Evolutionary conservation across 768 basidiomycete species (phyloP).

Genomic region (Hortiboletus campestris): DNA sequence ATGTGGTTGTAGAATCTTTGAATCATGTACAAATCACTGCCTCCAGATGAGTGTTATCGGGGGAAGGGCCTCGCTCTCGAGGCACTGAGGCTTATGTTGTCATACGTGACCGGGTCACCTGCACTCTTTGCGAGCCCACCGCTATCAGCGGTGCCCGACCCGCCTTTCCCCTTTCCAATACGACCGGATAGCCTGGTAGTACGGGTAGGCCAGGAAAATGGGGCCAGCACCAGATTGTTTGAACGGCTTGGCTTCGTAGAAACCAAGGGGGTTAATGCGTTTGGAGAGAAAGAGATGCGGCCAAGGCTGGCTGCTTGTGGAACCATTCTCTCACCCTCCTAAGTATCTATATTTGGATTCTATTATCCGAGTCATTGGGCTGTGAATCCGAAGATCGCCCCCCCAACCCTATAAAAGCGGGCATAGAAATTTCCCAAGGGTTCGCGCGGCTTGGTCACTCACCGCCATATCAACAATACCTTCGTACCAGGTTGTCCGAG

Average conservation of each 20-base stretch:
- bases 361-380: constrained; percentile 19
- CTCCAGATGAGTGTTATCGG: constrained; percentile 61
- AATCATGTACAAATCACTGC: not conserved
- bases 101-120: constrained; percentile 58
- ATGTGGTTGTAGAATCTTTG: not conserved
- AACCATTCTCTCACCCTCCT: constrained; percentile 1
- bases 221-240: constrained; percentile 70
- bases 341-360: constrained; percentile 1
- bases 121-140: constrained; percentile 10
- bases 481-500: not conserved
- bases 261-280: constrained; percentile 68
- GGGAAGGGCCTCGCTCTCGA: constrained; percentile 65
- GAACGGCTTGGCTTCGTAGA: constrained; percentile 71
- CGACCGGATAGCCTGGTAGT: constrained; percentile 53
- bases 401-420: constrained; percentile 7
- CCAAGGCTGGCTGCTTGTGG: not conserved
- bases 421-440: not conserved
- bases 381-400: too few relatives aligned
- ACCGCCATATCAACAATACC: constrained; percentile 9
- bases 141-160: constrained; percentile 19
- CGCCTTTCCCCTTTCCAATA: constrained; percentile 43
- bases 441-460: constrained; percentile 9
- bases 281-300: constrained; percentile 83
- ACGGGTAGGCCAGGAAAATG: constrained; percentile 70
- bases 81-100: constrained; percentile 63